Conservation (phyloP, 139 green algal genomes). For the Tetradesmus lagerheimii region DNA sequence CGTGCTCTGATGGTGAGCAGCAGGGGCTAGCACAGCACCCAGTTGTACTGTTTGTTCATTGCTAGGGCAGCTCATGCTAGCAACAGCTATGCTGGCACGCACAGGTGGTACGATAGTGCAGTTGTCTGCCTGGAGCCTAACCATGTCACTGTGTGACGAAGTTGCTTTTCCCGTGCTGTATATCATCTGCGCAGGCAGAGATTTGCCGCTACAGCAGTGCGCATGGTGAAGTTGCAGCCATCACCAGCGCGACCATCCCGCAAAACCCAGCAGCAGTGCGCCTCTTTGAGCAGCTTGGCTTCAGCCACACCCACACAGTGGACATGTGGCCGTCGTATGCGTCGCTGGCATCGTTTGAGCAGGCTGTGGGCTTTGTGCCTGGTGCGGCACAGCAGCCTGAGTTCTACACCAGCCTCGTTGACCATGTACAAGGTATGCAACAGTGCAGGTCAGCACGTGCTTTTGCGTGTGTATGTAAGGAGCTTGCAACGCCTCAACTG, state of each 20-base stretch:
- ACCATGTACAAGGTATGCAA: neutral
- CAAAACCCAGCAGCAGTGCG: neutral
- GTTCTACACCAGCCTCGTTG: neutral
- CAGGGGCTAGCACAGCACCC: neutral
- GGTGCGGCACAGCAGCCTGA: neutral
- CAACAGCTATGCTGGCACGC: neutral
- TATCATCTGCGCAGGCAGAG: neutral
- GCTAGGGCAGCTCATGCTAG: neutral
- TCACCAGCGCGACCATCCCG: conserved; percentile 19
- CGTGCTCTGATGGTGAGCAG: conserved; percentile 50
- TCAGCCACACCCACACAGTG: neutral
- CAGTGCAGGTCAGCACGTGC: neutral
- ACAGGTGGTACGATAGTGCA: neutral
- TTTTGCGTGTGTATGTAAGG: too few species aligned
- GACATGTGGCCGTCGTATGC: conserved; percentile 30
- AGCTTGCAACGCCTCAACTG: neutral
- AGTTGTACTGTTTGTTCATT: too few species aligned
- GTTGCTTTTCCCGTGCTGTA: too few species aligned
- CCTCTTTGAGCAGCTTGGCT: conserved; percentile 13
- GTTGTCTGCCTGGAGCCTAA: too few species aligned
- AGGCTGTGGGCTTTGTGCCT: neutral
- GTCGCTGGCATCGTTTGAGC: neutral
- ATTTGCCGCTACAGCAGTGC: neutral
- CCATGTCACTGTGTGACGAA: too few species aligned
- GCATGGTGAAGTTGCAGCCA: neutral